Conservation (phyloP, 108 stramenopile species). For the Nitzschia palea region DNA sequence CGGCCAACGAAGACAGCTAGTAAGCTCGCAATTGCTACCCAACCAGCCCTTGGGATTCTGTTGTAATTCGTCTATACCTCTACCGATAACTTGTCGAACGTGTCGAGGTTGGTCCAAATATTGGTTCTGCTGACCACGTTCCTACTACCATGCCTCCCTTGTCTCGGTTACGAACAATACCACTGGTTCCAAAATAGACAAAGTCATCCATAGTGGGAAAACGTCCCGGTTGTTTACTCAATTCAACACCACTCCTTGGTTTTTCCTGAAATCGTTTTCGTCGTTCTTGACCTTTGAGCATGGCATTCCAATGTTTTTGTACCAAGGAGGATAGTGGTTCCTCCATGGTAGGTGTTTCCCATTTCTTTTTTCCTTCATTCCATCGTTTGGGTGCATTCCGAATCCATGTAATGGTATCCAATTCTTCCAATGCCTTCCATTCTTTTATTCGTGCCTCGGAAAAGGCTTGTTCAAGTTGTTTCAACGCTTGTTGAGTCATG, state of each 20-base stretch:
- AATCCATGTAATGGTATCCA: constrained; percentile 1
- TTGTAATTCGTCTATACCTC: too few species aligned
- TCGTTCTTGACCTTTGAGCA: constrained; percentile 4
- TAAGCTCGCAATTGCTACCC: too few species aligned
- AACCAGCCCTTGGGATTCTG: too few species aligned
- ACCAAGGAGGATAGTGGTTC: background rate
- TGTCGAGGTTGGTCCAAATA: background rate
- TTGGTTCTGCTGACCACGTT: constrained; percentile 18
- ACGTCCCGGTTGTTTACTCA: constrained; percentile 8
- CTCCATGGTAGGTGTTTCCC: constrained; percentile 8
- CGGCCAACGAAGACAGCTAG: too few species aligned
- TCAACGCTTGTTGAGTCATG: background rate
- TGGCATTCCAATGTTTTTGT: background rate
- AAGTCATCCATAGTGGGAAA: background rate
- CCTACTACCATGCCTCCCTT: constrained; percentile 12
- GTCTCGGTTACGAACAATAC: constrained; percentile 3
- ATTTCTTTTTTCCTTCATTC: constrained; percentile 12
- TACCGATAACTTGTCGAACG: too few species aligned
- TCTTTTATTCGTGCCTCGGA: constrained; percentile 11
- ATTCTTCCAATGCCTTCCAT: constrained; percentile 12
- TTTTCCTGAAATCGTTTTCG: background rate
- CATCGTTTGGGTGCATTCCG: constrained; percentile 9
- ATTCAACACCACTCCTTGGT: background rate
- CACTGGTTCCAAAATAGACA: background rate
- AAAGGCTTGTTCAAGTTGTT: constrained; percentile 9